phyloP scores from a whole-genome alignment of 257 asterid species.

The Eucommia ulmoides region DNA sequence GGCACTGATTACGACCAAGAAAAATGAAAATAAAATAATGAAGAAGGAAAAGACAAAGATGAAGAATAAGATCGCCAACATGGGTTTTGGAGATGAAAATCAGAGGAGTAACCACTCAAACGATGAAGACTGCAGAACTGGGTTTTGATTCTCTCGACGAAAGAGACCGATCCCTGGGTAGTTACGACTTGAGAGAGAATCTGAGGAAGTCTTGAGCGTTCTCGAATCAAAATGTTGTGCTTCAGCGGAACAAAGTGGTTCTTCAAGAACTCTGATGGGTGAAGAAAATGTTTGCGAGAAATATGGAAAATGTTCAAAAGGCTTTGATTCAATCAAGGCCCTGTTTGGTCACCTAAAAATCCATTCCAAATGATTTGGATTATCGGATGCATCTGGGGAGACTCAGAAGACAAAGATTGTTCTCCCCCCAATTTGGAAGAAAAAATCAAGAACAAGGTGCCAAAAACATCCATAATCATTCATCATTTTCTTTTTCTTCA shows the following conservation, averaged over 20 bases:
- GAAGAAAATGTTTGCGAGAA: background rate
- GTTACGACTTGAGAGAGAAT: constrained; percentile 50
- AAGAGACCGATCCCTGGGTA: constrained; percentile 24
- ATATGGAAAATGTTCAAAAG: background rate
- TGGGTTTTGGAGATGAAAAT: too few relatives aligned
- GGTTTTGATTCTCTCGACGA: too few relatives aligned
- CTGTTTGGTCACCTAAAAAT: background rate
- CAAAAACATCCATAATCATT: too few relatives aligned
- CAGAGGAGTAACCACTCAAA: too few relatives aligned
- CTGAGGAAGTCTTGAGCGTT: constrained; percentile 70
- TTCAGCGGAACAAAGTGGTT: too few relatives aligned
- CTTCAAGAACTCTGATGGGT: constrained; percentile 25
- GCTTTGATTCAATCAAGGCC: background rate
- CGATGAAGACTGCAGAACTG: too few relatives aligned
- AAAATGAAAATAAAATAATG: too few relatives aligned
- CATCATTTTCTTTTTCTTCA: constrained; percentile 10
- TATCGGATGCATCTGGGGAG: constrained; percentile 23
- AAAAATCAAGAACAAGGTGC: constrained; percentile 51
- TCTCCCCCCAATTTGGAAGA: constrained; percentile 40
- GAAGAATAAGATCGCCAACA: too few relatives aligned
- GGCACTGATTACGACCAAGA: constrained; percentile 55
- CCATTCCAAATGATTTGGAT: constrained; percentile 34
- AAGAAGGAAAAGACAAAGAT: too few relatives aligned
- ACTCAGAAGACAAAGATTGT: constrained; percentile 28
- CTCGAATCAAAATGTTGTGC: constrained; percentile 23